A percentile compares a stretch with the other conserved stretches of the same genome.
Evolutionary conservation across 805 yeast genomes (phyloP).

Genomic region (Brettanomyces sp.): DNA sequence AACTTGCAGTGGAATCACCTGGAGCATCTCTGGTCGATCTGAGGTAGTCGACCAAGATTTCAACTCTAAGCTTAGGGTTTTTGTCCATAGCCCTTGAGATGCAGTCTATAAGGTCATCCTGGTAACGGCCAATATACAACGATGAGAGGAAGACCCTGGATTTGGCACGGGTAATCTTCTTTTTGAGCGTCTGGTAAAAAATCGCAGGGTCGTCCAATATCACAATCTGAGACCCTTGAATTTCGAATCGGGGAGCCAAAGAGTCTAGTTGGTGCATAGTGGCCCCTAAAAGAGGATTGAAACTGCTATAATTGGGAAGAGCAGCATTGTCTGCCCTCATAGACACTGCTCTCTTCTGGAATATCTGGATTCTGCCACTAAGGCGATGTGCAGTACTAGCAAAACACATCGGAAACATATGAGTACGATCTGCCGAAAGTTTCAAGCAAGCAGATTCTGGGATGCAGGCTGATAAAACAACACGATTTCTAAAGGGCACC

Average conservation of each 20-base stretch:
- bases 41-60: slow-evolving; percentile 75
- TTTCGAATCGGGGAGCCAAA: slow-evolving; percentile 58
- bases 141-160: slow-evolving; percentile 72
- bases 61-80: slow-evolving; percentile 58
- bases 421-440: neutral
- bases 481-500: too few relatives aligned
- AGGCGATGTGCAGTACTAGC: slow-evolving; percentile 6
- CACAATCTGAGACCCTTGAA: slow-evolving; percentile 46
- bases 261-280: slow-evolving; percentile 43
- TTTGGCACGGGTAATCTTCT: slow-evolving; percentile 54
- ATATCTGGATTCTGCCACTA: slow-evolving; percentile 9
- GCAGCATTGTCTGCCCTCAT: slow-evolving; percentile 18
- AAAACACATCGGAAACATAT: neutral
- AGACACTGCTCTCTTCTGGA: slow-evolving; percentile 14
- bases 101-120: slow-evolving; percentile 62
- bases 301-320: slow-evolving; percentile 16
- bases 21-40: slow-evolving; percentile 95
- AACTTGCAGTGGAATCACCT: slow-evolving; percentile 60
- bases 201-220: slow-evolving; percentile 56
- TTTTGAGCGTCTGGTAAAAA: slow-evolving; percentile 61
- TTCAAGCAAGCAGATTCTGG: too few relatives aligned
- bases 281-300: slow-evolving; percentile 20
- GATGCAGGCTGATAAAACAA: too few relatives aligned
- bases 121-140: slow-evolving; percentile 76
- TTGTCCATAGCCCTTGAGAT: slow-evolving; percentile 47